A percentile compares a stretch with the other conserved stretches of the same genome.
Conservation (phyloP, 345 rosid genomes). For the Conringia planisiliqua region DNA sequence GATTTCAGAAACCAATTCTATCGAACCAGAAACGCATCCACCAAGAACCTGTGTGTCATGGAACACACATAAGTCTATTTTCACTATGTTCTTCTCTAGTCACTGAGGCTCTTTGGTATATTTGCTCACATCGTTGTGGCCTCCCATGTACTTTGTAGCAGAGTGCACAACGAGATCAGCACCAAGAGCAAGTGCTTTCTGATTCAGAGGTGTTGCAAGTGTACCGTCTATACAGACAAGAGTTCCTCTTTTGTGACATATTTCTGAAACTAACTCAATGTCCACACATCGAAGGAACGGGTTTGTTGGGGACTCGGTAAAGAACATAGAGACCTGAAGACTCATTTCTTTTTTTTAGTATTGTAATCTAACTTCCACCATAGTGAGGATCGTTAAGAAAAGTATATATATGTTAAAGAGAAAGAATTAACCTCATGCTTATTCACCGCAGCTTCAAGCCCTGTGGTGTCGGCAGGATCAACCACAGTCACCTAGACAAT, state of each 20-base stretch:
- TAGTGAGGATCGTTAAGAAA: too few relatives aligned
- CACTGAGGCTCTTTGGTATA: not conserved
- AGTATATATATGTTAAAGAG: too few relatives aligned
- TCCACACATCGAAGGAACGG: conserved; percentile 86
- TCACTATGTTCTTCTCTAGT: not conserved
- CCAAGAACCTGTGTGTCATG: conserved; percentile 55
- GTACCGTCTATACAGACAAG: conserved; percentile 91
- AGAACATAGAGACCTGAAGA: conserved; percentile 73
- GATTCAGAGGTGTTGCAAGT: conserved; percentile 23
- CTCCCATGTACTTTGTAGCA: conserved; percentile 82
- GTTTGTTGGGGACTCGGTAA: conserved; percentile 87
- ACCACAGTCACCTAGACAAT: conserved; percentile 66
- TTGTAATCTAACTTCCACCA: too few relatives aligned
- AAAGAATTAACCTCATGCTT: conserved; percentile 30
- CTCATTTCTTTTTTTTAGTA: conserved; percentile 2
- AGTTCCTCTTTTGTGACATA: conserved; percentile 78
- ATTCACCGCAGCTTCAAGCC: conserved; percentile 55
- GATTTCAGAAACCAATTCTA: conserved; percentile 56
- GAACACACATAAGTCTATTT: not conserved
- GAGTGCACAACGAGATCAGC: conserved; percentile 47
- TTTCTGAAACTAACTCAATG: conserved; percentile 69
- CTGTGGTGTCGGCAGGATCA: conserved; percentile 67
- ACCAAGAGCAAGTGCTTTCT: not conserved
- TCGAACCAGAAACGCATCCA: conserved; percentile 79
- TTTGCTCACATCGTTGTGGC: conserved; percentile 74